These are phyloP conservation scores for Barnettozyma pratensis DNA, from an alignment of 805 yeast genomes.

Conservation along the genomic window DNA sequence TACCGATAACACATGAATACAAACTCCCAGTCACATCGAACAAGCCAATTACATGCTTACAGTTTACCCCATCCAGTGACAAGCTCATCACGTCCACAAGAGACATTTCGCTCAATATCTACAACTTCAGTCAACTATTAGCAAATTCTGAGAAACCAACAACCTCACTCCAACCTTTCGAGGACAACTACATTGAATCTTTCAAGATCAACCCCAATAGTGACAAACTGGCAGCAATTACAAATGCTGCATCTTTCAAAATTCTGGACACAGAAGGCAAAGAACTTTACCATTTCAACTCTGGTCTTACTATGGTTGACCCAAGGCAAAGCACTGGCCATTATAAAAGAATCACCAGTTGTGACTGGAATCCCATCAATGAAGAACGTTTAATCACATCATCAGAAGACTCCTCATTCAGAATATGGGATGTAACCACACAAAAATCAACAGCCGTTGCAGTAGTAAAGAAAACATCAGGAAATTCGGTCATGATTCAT, in stretches of 20 bases:
- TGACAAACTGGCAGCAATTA: conserved; percentile 6
- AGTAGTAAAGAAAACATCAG: conserved; percentile 14
- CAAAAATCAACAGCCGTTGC: conserved; percentile 14
- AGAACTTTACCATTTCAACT: conserved; percentile 10
- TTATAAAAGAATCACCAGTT: conserved; percentile 20
- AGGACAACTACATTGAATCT: conserved; percentile 9
- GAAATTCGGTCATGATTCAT: conserved; percentile 12
- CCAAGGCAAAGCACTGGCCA: conserved; percentile 25
- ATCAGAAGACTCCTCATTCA: conserved; percentile 23
- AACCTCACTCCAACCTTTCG: conserved; percentile 9
- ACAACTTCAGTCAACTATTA: conserved; percentile 31
- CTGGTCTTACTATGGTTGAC: conserved; percentile 26
- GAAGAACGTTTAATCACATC: conserved; percentile 15
- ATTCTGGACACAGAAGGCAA: conserved; percentile 12
- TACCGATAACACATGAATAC: conserved; percentile 34
- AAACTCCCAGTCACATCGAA: not conserved
- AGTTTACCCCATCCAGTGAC: conserved; percentile 21
- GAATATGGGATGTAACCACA: conserved; percentile 22
- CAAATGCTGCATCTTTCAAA: conserved; percentile 16
- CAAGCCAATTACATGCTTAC: conserved; percentile 14
- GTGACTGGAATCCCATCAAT: conserved; percentile 11
- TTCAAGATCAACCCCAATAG: conserved; percentile 4
- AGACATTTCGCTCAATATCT: conserved; percentile 25
- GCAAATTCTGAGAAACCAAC: conserved; percentile 14
- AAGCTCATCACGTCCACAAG: conserved; percentile 24